Base-by-base conservation (phyloP, 2,329 filamentous ascomycete genomes). In the Blastomyces gilchristii region DNA sequence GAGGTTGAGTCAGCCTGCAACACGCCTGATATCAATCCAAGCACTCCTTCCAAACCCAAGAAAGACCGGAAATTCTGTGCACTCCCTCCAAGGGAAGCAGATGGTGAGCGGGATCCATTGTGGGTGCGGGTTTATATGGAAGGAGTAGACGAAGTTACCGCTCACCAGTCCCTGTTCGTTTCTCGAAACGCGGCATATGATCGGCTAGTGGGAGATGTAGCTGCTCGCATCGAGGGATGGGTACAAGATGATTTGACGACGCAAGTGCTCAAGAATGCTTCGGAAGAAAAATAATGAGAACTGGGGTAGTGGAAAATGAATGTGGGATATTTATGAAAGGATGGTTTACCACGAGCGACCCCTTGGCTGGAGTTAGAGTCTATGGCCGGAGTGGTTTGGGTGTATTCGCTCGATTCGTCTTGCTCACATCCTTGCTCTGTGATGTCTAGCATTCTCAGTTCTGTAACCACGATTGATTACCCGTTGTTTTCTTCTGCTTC, bases 121-220 rank as follows among this genome's bases (percentile, higher is more conserved):
- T 96, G 92, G 91, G 78, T 91, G 0, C 81, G 87, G 54, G 83
- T 96, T 2, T 87, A 86, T 69, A 94, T 97, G 89, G 83, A 87
- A 63, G 86, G 85, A 61, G 85, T 94, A 65, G 91, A 96, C 71
- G 90, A 96, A 74, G 88, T 96, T 0, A 86, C 85, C 7, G 92
- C 91, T 11, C 91, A 96, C 72, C 93, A 90, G 65, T 87, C 88
- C 0, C 77, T 96, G 60, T 96, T 96, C 76, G 84, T 90, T 14
- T 76, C 85, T 0, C 52, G 57, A 34, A 70, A 70, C 28, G 86
- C 87, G 7, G 81, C 85, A 64, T 93, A 94, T 71, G 88, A 91
- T 69, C 77, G 76, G 66, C 77, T 93, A n/a, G 85, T 93, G n/a
- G 87, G 86, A 0, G 87, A 92, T 72, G 86, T 90, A 2, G 86